These are phyloP conservation scores for Daldinia loculata DNA, from an alignment of 495 filamentous ascomycete genomes.

Conservation along the genomic window DNA sequence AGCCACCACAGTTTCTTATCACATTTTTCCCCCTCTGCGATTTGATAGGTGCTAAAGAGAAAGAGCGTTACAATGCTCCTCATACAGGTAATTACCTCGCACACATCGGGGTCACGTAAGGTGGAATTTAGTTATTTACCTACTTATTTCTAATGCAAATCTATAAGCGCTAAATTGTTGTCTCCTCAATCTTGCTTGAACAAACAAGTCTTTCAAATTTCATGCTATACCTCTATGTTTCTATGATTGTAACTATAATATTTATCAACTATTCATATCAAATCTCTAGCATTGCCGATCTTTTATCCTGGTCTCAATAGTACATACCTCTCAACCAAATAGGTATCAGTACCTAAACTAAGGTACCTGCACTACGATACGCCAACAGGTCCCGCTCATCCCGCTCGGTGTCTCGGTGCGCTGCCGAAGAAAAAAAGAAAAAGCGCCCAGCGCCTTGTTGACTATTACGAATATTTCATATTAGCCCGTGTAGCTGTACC, in stretches of 20 bases:
- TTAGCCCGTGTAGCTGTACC: neutral
- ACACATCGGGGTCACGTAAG: too few relatives aligned
- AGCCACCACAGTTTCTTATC: slow-evolving; percentile 22
- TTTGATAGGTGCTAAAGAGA: neutral
- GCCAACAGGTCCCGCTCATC: neutral
- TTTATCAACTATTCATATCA: too few relatives aligned
- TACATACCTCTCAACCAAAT: too few relatives aligned
- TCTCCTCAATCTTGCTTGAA: too few relatives aligned
- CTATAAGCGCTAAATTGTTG: too few relatives aligned
- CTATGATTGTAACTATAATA: too few relatives aligned
- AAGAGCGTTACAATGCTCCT: neutral
- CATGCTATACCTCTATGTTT: too few relatives aligned
- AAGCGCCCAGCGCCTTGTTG: neutral
- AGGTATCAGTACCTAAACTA: neutral
- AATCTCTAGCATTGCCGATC: too few relatives aligned
- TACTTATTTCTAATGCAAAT: too few relatives aligned
- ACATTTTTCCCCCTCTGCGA: neutral
- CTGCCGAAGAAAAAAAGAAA: neutral
- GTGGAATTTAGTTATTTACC: too few relatives aligned
- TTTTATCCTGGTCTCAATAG: too few relatives aligned
- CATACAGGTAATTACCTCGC: neutral
- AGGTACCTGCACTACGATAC: neutral
- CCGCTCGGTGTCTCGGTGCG: neutral
- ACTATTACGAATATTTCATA: neutral
- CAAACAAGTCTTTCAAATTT: too few relatives aligned